Conservation (phyloP, 78 protist genomes). For the Dictyostelium brefeldianum region DNA sequence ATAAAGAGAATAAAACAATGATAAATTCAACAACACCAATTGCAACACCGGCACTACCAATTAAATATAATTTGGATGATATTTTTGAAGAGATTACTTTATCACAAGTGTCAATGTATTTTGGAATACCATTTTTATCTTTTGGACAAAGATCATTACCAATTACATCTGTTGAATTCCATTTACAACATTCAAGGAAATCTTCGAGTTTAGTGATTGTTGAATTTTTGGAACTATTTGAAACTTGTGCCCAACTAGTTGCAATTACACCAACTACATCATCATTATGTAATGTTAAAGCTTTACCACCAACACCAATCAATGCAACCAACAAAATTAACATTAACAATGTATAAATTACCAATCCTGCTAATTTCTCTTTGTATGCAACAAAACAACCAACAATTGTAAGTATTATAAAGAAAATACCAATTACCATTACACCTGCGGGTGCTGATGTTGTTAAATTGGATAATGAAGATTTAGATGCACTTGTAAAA, state of each 20-base stretch:
- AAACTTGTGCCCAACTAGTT: constrained; percentile 10
- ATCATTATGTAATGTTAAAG: constrained; percentile 41
- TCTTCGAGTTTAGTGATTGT: constrained; percentile 8
- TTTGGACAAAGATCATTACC: neutral
- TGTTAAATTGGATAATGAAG: constrained; percentile 19
- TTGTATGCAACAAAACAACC: constrained; percentile 72
- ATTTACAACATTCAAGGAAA: constrained; percentile 31
- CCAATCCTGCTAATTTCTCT: constrained; percentile 49
- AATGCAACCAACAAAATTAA: constrained; percentile 50
- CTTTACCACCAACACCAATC: constrained; percentile 77
- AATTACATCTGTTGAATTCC: neutral
- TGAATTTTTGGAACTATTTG: neutral
- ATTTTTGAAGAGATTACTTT: neutral
- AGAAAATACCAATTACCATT: constrained; percentile 69
- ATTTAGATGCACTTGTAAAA: neutral
- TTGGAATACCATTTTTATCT: neutral
- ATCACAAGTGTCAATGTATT: neutral
- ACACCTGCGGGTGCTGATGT: constrained; percentile 45
- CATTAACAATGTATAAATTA: constrained; percentile 57
- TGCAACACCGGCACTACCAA: constrained; percentile 60
- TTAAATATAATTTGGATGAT: constrained; percentile 4
- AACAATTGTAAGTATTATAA: constrained; percentile 37
- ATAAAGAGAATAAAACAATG: constrained; percentile 48
- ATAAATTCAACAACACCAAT: constrained; percentile 66
- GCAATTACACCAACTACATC: neutral